Evolutionary conservation across 805 yeast genomes (phyloP).

Genomic region (Kurtzmaniella cleridarum): DNA sequence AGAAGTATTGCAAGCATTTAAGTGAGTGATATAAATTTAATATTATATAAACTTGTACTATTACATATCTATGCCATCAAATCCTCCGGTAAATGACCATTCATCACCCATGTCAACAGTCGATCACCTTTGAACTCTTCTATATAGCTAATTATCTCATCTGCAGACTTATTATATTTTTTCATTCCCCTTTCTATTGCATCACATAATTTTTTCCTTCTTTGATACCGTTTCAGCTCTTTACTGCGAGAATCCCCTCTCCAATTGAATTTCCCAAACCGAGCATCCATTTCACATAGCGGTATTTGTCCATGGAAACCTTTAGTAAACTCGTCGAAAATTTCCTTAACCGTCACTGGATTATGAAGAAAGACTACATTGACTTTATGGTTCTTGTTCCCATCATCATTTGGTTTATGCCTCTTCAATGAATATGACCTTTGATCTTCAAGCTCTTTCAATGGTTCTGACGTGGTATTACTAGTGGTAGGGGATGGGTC

Average conservation of each 20-base stretch:
- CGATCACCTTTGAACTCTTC: constrained; percentile 40
- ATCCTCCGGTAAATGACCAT: constrained; percentile 38
- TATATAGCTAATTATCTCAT: constrained; percentile 35
- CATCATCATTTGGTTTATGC: too few species aligned
- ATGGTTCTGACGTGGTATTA: background rate
- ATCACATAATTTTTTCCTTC: constrained; percentile 39
- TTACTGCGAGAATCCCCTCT: constrained; percentile 42
- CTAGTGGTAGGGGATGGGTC: background rate
- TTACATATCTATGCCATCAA: constrained; percentile 13
- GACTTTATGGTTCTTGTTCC: constrained; percentile 31
- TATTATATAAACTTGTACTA: too few species aligned
- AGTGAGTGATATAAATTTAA: too few species aligned
- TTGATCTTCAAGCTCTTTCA: background rate
- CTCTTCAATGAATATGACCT: background rate
- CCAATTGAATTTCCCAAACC: constrained; percentile 41
- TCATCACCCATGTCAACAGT: constrained; percentile 43
- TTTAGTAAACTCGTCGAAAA: constrained; percentile 39
- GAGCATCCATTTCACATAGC: constrained; percentile 35
- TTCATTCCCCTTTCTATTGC: constrained; percentile 37
- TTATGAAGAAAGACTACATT: constrained; percentile 36
- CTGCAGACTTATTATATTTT: constrained; percentile 35
- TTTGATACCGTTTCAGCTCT: constrained; percentile 38
- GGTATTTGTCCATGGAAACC: constrained; percentile 43
- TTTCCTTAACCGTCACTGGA: constrained; percentile 40
- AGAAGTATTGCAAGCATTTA: too few species aligned